A percentile compares a stretch with the other conserved stretches of the same genome.
Conservation (phyloP, 2,329 filamentous ascomycete genomes). For the Colletotrichum liriopes region DNA sequence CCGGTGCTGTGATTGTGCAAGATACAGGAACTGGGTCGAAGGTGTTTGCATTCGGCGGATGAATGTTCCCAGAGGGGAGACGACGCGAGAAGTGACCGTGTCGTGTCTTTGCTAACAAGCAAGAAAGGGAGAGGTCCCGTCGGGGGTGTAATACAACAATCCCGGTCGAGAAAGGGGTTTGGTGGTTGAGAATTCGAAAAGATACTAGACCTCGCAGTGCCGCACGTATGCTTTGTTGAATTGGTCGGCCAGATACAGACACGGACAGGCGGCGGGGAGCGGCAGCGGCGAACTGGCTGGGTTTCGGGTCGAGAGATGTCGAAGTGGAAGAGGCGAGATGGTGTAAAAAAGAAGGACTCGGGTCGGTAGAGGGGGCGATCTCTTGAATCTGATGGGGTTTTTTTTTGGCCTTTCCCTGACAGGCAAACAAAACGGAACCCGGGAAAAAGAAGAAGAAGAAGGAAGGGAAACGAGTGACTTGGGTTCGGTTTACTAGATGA, state of each 20-base stretch:
- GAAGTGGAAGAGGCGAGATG: not conserved
- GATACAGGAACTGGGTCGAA: conserved; percentile 25
- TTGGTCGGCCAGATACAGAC: not conserved
- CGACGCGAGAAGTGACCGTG: conserved; percentile 10
- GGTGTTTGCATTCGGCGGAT: conserved; percentile 1
- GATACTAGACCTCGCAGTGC: conserved; percentile 21
- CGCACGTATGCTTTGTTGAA: conserved; percentile 3
- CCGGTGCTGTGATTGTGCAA: conserved; percentile 12
- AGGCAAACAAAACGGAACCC: conserved; percentile 28
- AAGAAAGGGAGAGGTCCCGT: conserved; percentile 32
- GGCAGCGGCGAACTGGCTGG: not conserved
- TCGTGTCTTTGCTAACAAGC: conserved; percentile 24
- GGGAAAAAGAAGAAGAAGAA: conserved; percentile 14
- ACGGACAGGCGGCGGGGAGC: not conserved
- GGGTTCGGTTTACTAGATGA: conserved; percentile 15
- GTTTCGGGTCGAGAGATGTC: not conserved
- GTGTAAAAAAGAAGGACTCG: conserved; percentile 23
- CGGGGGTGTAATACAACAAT: conserved; percentile 26
- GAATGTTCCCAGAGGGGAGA: not conserved
- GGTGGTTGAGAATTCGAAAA: conserved; percentile 3
- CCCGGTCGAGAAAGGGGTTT: conserved; percentile 28
- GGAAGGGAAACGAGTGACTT: conserved; percentile 25
- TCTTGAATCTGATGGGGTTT: conserved; percentile 1
- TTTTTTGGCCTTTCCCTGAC: conserved; percentile 16
- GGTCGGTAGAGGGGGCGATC: conserved; percentile 14